Percentiles rank a stretch among this genome's conserved stretches.
phyloP scores from a whole-genome alignment of 148 eudicot species.

The Cornus kousa region DNA sequence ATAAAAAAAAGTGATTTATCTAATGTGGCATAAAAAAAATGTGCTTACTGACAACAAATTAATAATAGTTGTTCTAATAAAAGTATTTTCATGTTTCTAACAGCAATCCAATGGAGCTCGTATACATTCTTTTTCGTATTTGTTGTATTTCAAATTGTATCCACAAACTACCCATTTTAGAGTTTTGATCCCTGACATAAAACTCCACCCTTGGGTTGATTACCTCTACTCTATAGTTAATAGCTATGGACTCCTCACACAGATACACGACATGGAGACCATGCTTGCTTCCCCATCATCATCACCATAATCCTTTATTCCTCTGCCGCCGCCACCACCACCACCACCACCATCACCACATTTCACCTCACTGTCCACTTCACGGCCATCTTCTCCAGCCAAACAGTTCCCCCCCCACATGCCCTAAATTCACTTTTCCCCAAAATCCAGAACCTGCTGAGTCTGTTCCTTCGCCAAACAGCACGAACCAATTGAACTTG shows the following conservation, averaged over 20 bases:
- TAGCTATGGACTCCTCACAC: conserved; percentile 9
- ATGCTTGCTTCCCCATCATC: background rate
- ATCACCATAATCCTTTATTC: conserved; percentile 1
- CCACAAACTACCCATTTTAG: too few species aligned
- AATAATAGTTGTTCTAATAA: too few species aligned
- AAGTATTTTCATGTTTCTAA: too few species aligned
- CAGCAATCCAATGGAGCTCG: too few species aligned
- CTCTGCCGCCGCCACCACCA: conserved; percentile 14
- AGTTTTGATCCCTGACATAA: too few species aligned
- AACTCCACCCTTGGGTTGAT: too few species aligned
- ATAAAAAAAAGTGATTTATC: too few species aligned
- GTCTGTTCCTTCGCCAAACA: conserved; percentile 7
- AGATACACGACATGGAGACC: background rate
- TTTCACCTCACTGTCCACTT: conserved; percentile 18
- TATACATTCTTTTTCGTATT: too few species aligned
- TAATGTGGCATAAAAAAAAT: too few species aligned
- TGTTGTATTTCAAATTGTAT: too few species aligned
- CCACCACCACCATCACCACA: conserved; percentile 24
- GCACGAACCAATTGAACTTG: background rate
- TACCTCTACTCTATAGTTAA: too few species aligned
- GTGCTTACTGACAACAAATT: too few species aligned
- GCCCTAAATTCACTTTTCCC: conserved; percentile 25
- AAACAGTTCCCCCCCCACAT: conserved; percentile 13
- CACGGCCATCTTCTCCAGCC: conserved; percentile 25
- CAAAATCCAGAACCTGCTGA: conserved; percentile 19